Base-by-base conservation (phyloP, 768 basidiomycete genomes). In the Kwoniella europaea region DNA sequence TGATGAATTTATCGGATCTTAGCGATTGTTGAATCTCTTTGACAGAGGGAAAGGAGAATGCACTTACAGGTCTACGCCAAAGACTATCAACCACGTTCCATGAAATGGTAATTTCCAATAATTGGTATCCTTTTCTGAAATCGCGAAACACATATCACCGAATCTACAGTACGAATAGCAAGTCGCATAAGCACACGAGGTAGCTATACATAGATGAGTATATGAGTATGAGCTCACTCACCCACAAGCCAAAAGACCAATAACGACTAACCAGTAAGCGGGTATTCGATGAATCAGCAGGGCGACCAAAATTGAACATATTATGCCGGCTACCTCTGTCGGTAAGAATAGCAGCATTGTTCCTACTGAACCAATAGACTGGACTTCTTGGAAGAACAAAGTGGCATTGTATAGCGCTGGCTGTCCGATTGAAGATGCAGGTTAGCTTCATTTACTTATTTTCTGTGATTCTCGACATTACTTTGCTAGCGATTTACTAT, bases 211-310 rank as follows among this genome's bases (percentile, higher is more conserved):
- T 29, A 29, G 29, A 29, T 29, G 3, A 29, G 29, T 6, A 29
- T 29, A 29, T 29, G 54, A 7, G 13, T 15, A 24, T 52, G 10
- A 58, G 16, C 22, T 16, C 4, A 74, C 80, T 71, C 69, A 81
- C 80, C 74, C 80, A 16, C 80, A 82, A 1, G 78, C 73, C n/a
- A 83, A 46, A 6, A 76, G 72, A 44, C 82, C 83, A 35, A 75
- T 46, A 53, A 72, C 57, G 66, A 84, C 67, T 35, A 84, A 67
- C 72, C 73, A 71, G 46, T 82, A 79, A 1, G 80, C 80, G 6
- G 76, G 65, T 13, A 84, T 79, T 22, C 67, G 58, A 16, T 72
- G 62, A 35, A 81, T 75, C 3, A 82, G 67, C 58, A 74, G 50
- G 5, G 76, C 81, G 2, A 84, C 77, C 55, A 84, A 41, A 24